Percentiles rank a stretch among this genome's conserved stretches.
Conservation (phyloP, 2,329 filamentous ascomycete species). For the Neonectria punicea region DNA sequence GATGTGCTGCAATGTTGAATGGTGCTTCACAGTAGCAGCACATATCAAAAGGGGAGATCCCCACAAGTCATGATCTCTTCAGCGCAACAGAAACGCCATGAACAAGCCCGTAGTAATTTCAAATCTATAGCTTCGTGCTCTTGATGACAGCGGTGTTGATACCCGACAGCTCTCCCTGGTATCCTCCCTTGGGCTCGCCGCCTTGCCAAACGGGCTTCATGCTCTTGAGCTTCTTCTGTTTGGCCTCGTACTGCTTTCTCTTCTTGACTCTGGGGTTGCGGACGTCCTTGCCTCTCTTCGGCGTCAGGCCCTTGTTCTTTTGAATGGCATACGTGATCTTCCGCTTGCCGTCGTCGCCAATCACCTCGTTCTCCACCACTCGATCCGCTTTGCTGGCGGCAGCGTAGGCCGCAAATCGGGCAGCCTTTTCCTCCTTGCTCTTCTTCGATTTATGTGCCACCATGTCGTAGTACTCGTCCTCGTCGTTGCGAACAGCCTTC, state of each 20-base stretch:
- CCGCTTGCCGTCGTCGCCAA: conserved; percentile 87
- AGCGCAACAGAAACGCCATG: conserved; percentile 26
- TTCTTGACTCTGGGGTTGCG: conserved; percentile 98
- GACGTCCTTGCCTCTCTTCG: conserved; percentile 91
- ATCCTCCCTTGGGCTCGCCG: conserved; percentile 84
- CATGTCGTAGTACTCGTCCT: conserved; percentile 90
- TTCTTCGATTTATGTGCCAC: conserved; percentile 75
- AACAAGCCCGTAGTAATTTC: conserved; percentile 23
- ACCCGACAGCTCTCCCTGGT: conserved; percentile 91
- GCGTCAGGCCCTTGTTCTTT: conserved; percentile 96
- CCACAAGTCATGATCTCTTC: background rate
- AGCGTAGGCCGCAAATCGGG: conserved; percentile 65
- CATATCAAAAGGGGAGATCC: background rate
- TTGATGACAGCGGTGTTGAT: conserved; percentile 95
- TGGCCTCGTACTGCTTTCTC: conserved; percentile 94
- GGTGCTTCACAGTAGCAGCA: background rate
- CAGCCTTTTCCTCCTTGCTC: conserved; percentile 78
- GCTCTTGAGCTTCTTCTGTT: conserved; percentile 95
- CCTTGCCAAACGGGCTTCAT: conserved; percentile 89
- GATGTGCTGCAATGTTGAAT: background rate
- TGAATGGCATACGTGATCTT: conserved; percentile 93
- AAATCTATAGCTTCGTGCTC: conserved; percentile 83
- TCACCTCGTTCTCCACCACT: conserved; percentile 71
- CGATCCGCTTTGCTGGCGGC: conserved; percentile 72
- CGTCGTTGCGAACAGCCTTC: conserved; percentile 65